Percentiles rank a stretch among this genome's conserved stretches.
These are phyloP conservation scores for Talaromyces rugulosus DNA, from an alignment of 2,329 filamentous ascomycete species.

Conservation along the genomic window DNA sequence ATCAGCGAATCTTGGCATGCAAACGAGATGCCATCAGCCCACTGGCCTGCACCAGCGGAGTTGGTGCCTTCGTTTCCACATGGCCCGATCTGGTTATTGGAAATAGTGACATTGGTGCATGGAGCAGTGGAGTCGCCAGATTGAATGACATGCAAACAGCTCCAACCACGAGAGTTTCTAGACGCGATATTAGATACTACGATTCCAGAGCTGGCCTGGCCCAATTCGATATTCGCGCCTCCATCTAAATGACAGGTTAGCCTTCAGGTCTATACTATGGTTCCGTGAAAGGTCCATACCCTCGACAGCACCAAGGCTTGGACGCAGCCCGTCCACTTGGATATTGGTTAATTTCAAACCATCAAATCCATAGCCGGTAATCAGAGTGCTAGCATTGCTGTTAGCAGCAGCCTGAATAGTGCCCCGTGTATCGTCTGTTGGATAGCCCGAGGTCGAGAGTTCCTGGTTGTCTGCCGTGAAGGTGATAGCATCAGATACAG, in stretches of 20 bases:
- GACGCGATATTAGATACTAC: conserved; percentile 4
- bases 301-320: conserved; percentile 1
- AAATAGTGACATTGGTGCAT: conserved; percentile 9
- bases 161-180: conserved; percentile 7
- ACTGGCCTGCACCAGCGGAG: conserved; percentile 4
- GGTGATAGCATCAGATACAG: conserved; percentile 51
- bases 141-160: conserved; percentile 8
- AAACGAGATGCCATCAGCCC: conserved; percentile 12
- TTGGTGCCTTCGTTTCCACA: conserved; percentile 7
- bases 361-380: conserved; percentile 6
- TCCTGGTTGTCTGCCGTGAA: conserved; percentile 31
- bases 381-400: conserved; percentile 3
- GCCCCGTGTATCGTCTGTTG: conserved; percentile 6
- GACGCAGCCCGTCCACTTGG: conserved; percentile 9
- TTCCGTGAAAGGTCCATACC: not conserved
- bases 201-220: conserved; percentile 2
- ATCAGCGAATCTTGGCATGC: conserved; percentile 9
- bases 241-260: not conserved
- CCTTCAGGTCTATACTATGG: not conserved
- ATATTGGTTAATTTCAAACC: conserved; percentile 6
- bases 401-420: conserved; percentile 3
- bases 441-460: conserved; percentile 11
- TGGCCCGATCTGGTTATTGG: conserved; percentile 11
- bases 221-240: conserved; percentile 10
- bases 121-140: not conserved